Evolutionary conservation across 139 green algal genomes (phyloP), one percentile per base, ranked within the genome.

Genomic region (Chlamydomonas incerta): DNA sequence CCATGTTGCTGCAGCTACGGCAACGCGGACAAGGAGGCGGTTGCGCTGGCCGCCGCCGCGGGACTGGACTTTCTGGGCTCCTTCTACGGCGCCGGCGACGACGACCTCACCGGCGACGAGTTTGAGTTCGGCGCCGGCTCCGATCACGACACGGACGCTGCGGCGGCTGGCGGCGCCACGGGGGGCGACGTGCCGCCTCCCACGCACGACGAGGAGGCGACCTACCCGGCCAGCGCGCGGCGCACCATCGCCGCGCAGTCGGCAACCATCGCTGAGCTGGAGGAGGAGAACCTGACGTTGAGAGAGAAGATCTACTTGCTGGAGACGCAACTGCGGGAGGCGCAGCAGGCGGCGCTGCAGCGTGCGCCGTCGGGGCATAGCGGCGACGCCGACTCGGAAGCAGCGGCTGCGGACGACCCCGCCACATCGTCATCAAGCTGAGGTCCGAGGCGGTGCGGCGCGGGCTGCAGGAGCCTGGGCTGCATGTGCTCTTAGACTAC

Each of bases 231-330:
- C 41, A 50, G 41, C 41, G 41, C 41, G 41, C 41, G 41, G 66
- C 79, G 79, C 21, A 75, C 76, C 31, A n/a, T 85, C 4, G 79
- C 79, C 31, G 57, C 65, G 31, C 66, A 76, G 66, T 29, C 46
- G 21, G 79, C 79, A 0, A 69, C 67, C 79, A 85, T 85, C n/a
- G 66, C 66, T 6, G 33, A 75, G 34, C 66, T 85, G 2, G 79
- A 85, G 66, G 79, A 85, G 47, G n/a, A 85, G 66, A 21, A 37
- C n/a, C 63, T 85, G n/a, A 85, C 65, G 10, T 31, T 85, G 2
- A 46, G n/a, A 3, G 79, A 85, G 66, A 47, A 50, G 18, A 76
- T 85, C 23, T 85, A 76, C 66, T 66, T 85, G 1, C 66, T 85
- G 10, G 79, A 85, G 31, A 66, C 75, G 79, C 47, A 75, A 24